Evolutionary conservation across 2,329 filamentous ascomycete species (phyloP).

Genomic region (Rhexocercosporidium sp.): DNA sequence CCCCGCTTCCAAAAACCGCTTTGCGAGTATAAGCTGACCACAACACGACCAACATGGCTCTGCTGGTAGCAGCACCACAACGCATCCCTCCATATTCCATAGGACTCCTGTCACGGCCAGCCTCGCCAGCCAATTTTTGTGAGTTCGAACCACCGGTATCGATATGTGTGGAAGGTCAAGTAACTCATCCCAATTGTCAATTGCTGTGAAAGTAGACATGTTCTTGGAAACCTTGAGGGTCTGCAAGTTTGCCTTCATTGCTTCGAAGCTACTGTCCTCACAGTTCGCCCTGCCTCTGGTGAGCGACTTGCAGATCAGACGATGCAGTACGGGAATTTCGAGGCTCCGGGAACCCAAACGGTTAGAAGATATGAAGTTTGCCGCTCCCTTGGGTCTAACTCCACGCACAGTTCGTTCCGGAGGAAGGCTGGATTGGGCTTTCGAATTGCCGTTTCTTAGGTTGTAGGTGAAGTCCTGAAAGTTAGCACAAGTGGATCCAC

Average conservation of each 20-base stretch:
- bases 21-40: no score
- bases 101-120: conserved; percentile 24
- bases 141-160: conserved; percentile 17
- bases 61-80: conserved; percentile 8
- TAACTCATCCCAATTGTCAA: conserved; percentile 29
- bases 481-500: no score
- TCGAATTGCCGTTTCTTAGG: no score
- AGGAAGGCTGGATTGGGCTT: no score
- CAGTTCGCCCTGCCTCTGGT: neutral
- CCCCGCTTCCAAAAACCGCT: no score
- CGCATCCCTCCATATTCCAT: conserved; percentile 7
- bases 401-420: no score
- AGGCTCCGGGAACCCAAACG: no score
- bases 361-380: no score
- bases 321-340: neutral
- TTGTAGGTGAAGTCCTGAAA: no score
- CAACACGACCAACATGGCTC: conserved; percentile 18
- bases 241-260: neutral
- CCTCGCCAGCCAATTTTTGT: conserved; percentile 25
- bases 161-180: no score
- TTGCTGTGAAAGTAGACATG: neutral
- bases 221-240: neutral
- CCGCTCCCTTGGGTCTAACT: no score
- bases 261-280: neutral
- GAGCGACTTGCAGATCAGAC: neutral